These are phyloP conservation scores for Monoraphidium neglectum DNA, from an alignment of 139 green algal genomes.

Conservation along the genomic window DNA sequence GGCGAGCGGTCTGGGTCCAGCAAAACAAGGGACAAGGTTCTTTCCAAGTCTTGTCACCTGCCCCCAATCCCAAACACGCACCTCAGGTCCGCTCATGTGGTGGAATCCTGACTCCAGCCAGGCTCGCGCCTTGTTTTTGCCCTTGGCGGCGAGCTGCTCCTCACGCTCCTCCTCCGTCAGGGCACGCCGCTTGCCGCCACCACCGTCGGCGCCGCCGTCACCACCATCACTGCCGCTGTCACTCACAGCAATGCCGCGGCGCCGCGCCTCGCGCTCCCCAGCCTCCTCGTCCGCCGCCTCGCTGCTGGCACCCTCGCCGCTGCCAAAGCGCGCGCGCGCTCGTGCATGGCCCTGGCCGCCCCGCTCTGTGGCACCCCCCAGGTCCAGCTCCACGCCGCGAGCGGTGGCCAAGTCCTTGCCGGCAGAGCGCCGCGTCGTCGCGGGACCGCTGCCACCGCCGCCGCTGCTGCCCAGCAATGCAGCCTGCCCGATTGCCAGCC, in stretches of 20 bases:
- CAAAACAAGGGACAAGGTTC: no score
- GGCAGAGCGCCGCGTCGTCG: neutral
- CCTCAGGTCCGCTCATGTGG: no score
- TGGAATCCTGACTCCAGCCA: constrained; percentile 29
- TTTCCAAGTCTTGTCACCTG: no score
- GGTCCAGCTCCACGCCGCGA: constrained; percentile 1
- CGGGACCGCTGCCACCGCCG: neutral
- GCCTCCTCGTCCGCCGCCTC: neutral
- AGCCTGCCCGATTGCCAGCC: neutral
- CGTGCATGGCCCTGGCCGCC: no score
- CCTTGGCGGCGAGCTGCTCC: constrained; percentile 8
- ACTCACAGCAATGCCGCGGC: neutral
- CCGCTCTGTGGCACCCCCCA: neutral
- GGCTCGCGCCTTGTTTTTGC: constrained; percentile 13
- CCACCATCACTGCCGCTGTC: no score
- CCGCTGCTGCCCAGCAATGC: neutral
- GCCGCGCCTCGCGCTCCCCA: neutral
- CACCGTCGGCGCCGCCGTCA: no score
- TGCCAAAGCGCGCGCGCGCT: neutral
- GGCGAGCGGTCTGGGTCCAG: no score
- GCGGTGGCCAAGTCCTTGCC: constrained; percentile 1
- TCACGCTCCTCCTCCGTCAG: constrained; percentile 29
- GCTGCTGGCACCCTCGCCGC: neutral
- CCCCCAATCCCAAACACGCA: no score
- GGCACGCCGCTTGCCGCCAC: no score